Percentiles rank a stretch among this genome's conserved stretches.
Conservation (phyloP, 352 stramenopile species). For the Phytophthora podocarpi region DNA sequence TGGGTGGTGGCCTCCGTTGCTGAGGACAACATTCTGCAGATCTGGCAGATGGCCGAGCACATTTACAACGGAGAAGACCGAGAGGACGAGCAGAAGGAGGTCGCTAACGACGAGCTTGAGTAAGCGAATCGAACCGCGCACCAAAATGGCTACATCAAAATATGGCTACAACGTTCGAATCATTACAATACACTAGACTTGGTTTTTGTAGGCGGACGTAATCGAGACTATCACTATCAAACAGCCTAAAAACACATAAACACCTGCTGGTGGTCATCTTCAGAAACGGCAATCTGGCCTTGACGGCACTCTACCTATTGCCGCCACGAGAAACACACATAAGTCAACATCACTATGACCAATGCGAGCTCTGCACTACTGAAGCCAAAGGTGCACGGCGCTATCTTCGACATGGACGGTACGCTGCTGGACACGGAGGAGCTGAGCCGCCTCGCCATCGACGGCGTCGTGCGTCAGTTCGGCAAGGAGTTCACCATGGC, state of each 20-base stretch:
- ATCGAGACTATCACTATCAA: slow-evolving; percentile 1
- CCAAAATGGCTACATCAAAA: too few relatives aligned
- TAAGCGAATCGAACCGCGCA: too few relatives aligned
- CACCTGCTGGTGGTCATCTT: slow-evolving; percentile 6
- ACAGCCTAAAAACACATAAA: slow-evolving; percentile 10
- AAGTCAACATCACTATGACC: slow-evolving; percentile 5
- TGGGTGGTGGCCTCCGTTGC: slow-evolving; percentile 97
- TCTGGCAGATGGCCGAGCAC: slow-evolving; percentile 99
- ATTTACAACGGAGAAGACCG: slow-evolving; percentile 96
- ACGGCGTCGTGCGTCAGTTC: slow-evolving; percentile 53
- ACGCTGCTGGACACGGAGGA: slow-evolving; percentile 84
- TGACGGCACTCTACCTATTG: slow-evolving; percentile 25
- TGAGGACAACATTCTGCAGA: slow-evolving; percentile 99
- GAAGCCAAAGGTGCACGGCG: slow-evolving; percentile 41
- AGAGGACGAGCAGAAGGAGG: slow-evolving; percentile 55
- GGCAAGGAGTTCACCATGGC: slow-evolving; percentile 63
- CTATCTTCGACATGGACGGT: slow-evolving; percentile 86
- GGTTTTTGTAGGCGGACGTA: background rate
- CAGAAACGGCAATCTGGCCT: slow-evolving; percentile 10
- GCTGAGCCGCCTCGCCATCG: slow-evolving; percentile 68
- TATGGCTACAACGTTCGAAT: slow-evolving; percentile 6
- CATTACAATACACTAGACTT: slow-evolving; percentile 14
- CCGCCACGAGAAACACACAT: background rate
- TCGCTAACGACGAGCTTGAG: slow-evolving; percentile 81
- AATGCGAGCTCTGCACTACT: background rate